A percentile compares a stretch with the other conserved stretches of the same genome.
Evolutionary conservation across 108 stramenopile species (phyloP).

Genomic region (Cyclostephanos tholiformis): DNA sequence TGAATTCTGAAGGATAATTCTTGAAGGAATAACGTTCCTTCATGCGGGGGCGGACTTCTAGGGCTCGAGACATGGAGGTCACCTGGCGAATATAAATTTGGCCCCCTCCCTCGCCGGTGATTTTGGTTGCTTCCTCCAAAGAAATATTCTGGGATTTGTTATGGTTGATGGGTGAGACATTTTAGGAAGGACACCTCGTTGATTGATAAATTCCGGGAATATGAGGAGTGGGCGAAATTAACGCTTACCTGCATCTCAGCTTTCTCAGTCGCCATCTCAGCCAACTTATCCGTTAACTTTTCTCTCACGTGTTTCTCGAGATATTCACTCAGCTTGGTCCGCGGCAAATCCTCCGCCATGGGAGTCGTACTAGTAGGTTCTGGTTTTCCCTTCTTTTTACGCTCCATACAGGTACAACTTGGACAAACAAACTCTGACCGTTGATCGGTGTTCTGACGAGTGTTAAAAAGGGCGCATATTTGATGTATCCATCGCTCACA

Average conservation of each 20-base stretch:
- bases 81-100: slow-evolving; percentile 88
- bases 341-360: slow-evolving; percentile 89
- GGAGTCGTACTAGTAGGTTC: slow-evolving; percentile 83
- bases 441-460: slow-evolving; percentile 92
- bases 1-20: slow-evolving; percentile 91
- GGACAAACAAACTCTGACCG: slow-evolving; percentile 89
- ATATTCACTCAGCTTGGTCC: slow-evolving; percentile 86
- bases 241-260: slow-evolving; percentile 58
- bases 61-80: slow-evolving; percentile 86
- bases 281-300: slow-evolving; percentile 57
- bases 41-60: slow-evolving; percentile 89
- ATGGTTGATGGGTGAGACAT: not conserved
- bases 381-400: slow-evolving; percentile 67
- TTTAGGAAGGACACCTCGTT: not conserved
- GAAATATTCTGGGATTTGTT: slow-evolving; percentile 48
- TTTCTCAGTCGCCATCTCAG: slow-evolving; percentile 68
- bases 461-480: slow-evolving; percentile 99
- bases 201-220: not conserved
- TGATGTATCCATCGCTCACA: slow-evolving; percentile 99
- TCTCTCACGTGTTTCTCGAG: slow-evolving; percentile 81
- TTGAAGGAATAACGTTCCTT: slow-evolving; percentile 85
- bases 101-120: slow-evolving; percentile 70
- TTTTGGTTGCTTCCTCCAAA: slow-evolving; percentile 73
- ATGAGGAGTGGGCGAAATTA: slow-evolving; percentile 16
- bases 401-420: slow-evolving; percentile 81